A percentile compares a stretch with the other conserved stretches of the same genome.
These are phyloP conservation scores for Verticillium isaacii DNA, from an alignment of 2,329 filamentous ascomycete genomes.

Conservation along the genomic window DNA sequence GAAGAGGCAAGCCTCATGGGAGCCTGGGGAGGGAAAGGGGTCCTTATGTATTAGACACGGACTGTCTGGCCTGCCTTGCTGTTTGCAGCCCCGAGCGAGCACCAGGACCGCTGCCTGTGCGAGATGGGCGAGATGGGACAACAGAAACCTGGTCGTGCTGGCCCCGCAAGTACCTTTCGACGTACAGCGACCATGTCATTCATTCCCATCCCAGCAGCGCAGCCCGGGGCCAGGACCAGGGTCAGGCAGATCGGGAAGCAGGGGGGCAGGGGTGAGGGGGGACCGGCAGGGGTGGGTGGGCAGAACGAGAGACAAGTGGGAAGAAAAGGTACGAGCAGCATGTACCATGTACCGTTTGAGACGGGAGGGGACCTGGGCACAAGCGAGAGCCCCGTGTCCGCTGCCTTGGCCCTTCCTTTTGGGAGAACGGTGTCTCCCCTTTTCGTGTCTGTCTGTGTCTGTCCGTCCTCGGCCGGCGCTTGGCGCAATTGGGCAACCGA, in stretches of 20 bases:
- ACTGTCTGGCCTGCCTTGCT: not conserved
- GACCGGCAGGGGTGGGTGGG: not conserved
- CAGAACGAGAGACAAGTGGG: not conserved
- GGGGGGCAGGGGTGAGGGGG: not conserved
- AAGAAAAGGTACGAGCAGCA: not conserved
- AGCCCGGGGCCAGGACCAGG: not conserved
- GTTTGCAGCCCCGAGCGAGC: not conserved
- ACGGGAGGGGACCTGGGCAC: not conserved
- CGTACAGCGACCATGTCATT: not conserved
- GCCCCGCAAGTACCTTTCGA: not conserved
- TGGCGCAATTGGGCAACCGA: not conserved
- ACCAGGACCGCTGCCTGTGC: not conserved
- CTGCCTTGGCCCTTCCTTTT: no score
- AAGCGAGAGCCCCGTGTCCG: not conserved
- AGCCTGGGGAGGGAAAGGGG: slow-evolving; percentile 9
- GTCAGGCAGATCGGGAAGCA: not conserved
- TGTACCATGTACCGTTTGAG: not conserved
- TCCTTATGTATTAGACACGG: slow-evolving; percentile 13
- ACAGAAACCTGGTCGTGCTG: not conserved
- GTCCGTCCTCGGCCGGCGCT: not conserved
- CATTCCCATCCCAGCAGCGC: not conserved
- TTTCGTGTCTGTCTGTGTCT: not conserved
- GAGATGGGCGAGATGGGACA: not conserved
- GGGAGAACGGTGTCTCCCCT: not conserved
- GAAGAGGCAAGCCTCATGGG: not conserved